Conservation (phyloP, 2,329 filamentous ascomycete genomes). For the Alternaria incomplexa region DNA sequence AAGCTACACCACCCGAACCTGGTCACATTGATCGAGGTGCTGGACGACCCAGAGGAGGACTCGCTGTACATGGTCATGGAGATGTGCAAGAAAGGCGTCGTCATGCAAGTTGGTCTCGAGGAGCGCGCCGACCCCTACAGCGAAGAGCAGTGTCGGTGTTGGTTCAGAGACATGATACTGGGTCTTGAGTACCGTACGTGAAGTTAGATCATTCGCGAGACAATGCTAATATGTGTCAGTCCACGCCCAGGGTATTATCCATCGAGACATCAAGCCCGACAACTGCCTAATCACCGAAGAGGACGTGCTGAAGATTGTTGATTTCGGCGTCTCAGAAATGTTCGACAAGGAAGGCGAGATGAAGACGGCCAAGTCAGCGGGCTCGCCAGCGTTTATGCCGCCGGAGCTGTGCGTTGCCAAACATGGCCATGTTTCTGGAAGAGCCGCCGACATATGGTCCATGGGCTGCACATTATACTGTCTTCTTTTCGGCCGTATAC, state of each 20-base stretch:
- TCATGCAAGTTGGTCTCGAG: slow-evolving; percentile 94
- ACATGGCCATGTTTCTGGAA: slow-evolving; percentile 86
- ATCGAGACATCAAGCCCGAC: slow-evolving; percentile 97
- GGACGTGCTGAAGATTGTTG: slow-evolving; percentile 94
- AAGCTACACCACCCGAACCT: slow-evolving; percentile 94
- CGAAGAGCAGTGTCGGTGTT: slow-evolving; percentile 81
- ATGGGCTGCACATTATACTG: slow-evolving; percentile 98
- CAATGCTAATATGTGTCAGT: slow-evolving; percentile 59
- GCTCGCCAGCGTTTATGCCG: slow-evolving; percentile 91
- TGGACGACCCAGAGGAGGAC: slow-evolving; percentile 94
- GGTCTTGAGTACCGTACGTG: slow-evolving; percentile 88
- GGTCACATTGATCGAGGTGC: slow-evolving; percentile 90
- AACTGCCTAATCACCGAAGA: slow-evolving; percentile 90
- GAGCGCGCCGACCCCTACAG: slow-evolving; percentile 82
- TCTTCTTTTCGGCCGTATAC: slow-evolving; percentile 84
- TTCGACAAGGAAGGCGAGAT: slow-evolving; percentile 88
- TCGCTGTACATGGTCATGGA: slow-evolving; percentile 98
- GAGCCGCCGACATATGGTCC: slow-evolving; percentile 94
- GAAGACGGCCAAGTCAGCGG: slow-evolving; percentile 90
- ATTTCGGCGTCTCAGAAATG: slow-evolving; percentile 99
- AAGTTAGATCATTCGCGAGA: background rate
- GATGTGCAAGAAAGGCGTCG: slow-evolving; percentile 97
- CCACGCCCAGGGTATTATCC: slow-evolving; percentile 91
- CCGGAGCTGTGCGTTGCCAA: slow-evolving; percentile 88
- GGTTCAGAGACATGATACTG: slow-evolving; percentile 93